A percentile compares a stretch with the other conserved stretches of the same genome.
These are phyloP conservation scores for Stagonosporopsis cucurbitacearum DNA, from an alignment of 2,329 filamentous ascomycete species.

Conservation along the genomic window DNA sequence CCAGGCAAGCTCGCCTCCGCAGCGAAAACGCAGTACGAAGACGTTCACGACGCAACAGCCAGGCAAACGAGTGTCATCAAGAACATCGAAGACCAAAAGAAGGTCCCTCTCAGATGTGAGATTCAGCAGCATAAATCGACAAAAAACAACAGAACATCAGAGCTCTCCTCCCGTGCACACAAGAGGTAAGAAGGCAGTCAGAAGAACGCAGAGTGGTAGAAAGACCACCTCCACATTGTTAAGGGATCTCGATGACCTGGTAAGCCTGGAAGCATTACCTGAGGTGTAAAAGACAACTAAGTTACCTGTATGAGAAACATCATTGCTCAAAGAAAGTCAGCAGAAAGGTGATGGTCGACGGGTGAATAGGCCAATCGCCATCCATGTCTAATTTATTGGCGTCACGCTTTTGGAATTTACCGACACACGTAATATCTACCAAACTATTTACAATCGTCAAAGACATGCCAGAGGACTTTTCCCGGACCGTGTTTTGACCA, in stretches of 20 bases:
- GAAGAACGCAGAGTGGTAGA: neutral
- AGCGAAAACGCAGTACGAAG: neutral
- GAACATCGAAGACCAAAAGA: neutral
- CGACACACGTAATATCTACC: too few species aligned
- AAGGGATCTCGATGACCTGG: constrained; percentile 38
- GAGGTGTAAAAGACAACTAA: neutral
- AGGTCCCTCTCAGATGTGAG: neutral
- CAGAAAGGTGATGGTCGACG: neutral
- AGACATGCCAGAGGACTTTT: too few species aligned
- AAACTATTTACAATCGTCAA: too few species aligned
- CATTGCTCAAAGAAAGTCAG: neutral
- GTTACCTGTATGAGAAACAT: neutral
- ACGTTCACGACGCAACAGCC: neutral
- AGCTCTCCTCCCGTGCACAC: neutral
- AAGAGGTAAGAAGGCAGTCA: neutral
- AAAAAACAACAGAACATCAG: neutral
- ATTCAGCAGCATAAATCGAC: neutral
- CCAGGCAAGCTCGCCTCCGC: neutral
- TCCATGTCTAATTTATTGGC: too few species aligned
- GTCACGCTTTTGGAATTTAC: too few species aligned
- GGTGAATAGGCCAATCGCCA: neutral
- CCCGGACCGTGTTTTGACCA: too few species aligned
- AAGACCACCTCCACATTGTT: constrained; percentile 38
- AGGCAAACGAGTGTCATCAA: neutral
- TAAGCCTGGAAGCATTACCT: constrained; percentile 18